Base-by-base conservation (phyloP, 179 eudicot species). In the Dionaea muscipula region DNA sequence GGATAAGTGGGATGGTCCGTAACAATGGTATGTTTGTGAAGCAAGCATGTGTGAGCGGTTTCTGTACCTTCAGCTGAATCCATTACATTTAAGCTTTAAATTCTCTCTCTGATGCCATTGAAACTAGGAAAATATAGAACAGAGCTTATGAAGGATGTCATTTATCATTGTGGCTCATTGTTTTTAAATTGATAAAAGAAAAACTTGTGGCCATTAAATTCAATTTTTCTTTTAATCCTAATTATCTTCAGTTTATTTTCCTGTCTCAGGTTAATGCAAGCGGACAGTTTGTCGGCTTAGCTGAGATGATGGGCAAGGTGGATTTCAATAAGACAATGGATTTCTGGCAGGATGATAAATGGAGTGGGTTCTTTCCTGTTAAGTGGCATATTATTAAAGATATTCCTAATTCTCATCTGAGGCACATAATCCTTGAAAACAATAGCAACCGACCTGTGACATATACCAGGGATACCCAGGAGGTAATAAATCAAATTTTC, bases 271-370 rank as follows among this genome's bases (percentile, higher is more conserved):
- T 79, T 28, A 79, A 79, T 58, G 76, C 75, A 39, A 79, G 84
- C 68, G 84, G 77, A 18, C 81, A 79, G 43, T 79, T 79, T 69
- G 67, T 69, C 66, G 84, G 84, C 46, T 68, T 79, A 47, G 81
- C 81, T 28, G 84, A 79, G 68, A 79, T 79, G 84, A 57, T 44
- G 12, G 84, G 84, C 31, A 68, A 65, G 25, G 81, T 79, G 3
- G 79, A 79, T 61, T 79, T 73, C 64, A 54, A 79, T n/a, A 79
- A 76, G 62, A 66, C 26, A 21, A 72, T 76, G 70, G 79, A 76
- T 48, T 79, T 73, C 66, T 79, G 84, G 84, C 84, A 79, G 63
- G 68, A 59, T 60, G 84, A 76, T 44, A 73, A 76, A 55, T 79
- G 84, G 84, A 76, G 66, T 53, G 85, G 85, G 6, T 68, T 56